Conservation (phyloP, 1,139 yeast genomes). For the Diutina sp. region DNA sequence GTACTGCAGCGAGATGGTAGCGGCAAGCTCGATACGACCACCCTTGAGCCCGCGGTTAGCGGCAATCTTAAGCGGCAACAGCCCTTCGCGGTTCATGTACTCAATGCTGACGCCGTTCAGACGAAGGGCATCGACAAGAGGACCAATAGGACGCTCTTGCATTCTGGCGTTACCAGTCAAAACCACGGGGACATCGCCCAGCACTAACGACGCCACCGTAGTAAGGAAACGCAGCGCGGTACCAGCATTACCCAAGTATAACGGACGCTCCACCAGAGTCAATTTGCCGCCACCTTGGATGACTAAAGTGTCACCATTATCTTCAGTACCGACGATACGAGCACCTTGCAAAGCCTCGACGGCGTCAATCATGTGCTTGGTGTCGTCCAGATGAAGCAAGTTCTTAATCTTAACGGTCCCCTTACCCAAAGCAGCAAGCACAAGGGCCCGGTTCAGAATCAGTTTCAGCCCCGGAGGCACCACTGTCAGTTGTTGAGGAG, state of each 20-base stretch:
- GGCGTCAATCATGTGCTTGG: conserved; percentile 89
- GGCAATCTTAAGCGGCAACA: conserved; percentile 65
- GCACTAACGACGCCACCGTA: conserved; percentile 75
- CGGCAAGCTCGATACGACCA: conserved; percentile 87
- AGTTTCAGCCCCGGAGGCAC: conserved; percentile 97
- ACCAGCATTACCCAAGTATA: conserved; percentile 95
- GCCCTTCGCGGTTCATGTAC: conserved; percentile 66
- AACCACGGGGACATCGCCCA: conserved; percentile 32
- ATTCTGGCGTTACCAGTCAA: conserved; percentile 92
- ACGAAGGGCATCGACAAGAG: conserved; percentile 82
- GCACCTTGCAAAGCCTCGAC: conserved; percentile 75
- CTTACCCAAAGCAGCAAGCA: conserved; percentile 80
- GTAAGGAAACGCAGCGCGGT: conserved; percentile 94
- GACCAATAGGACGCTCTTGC: conserved; percentile 98
- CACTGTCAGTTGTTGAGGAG: conserved; percentile 16
- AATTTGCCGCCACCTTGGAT: conserved; percentile 79
- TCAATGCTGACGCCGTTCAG: conserved; percentile 66
- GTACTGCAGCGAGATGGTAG: conserved; percentile 94
- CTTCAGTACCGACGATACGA: conserved; percentile 53
- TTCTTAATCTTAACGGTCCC: conserved; percentile 79
- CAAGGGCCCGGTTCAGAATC: conserved; percentile 86
- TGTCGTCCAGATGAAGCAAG: conserved; percentile 88
- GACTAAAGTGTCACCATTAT: conserved; percentile 80
- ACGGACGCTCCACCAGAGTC: conserved; percentile 42
- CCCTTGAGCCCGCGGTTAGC: conserved; percentile 72